Base-by-base conservation (phyloP, 805 yeast genomes). In the Barnettozyma sp. region DNA sequence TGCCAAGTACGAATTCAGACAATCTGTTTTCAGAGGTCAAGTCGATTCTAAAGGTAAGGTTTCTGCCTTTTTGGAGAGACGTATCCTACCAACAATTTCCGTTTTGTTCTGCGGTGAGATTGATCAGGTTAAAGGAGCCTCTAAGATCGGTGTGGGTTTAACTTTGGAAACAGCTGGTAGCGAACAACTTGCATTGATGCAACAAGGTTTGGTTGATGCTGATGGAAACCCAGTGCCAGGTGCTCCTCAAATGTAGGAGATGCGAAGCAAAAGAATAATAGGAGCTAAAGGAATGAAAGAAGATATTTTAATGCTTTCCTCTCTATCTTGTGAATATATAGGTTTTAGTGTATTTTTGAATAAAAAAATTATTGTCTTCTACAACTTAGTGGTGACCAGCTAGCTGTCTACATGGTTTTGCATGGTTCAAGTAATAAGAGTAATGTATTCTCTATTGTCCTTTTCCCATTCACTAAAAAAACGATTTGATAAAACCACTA, bases 1-100 rank as follows among this genome's bases (percentile, higher is more conserved):
- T 65, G 95, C 95, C 54, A 92, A 90, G 68, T 90, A 90, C 65
- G 97, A 92, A 69, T 92, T 86, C 74, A 86, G 97, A 69, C 94
- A 86, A 65, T 81, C 94, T 40, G 80, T 86, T 36, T 87, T 87
- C 76, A 79, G 98, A 66, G 96, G 97, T 56, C 94, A 88, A 63
- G 57, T 92, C 43, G 96, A 87, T 66, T 77, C 94, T 34, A 69
- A 73, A 42, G 98, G 98, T 65, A 86, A 84, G 66, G 94, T 90
- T 36, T 73, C 84, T 38, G 84, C 87, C 52, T 78, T 87, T 70
- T 70, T 92, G 60, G 98, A 92, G 69, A 86, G 87, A 70, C 80
- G 95, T 61, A 78, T 92, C 36, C 71, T 88, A 54, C 97, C 97
- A 56, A 85, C 94, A 33, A 77, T 88, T 42, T 81, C 95, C 21